phyloP scores from a whole-genome alignment of 2,329 filamentous ascomycete species.

The Colletotrichum trifolii region DNA sequence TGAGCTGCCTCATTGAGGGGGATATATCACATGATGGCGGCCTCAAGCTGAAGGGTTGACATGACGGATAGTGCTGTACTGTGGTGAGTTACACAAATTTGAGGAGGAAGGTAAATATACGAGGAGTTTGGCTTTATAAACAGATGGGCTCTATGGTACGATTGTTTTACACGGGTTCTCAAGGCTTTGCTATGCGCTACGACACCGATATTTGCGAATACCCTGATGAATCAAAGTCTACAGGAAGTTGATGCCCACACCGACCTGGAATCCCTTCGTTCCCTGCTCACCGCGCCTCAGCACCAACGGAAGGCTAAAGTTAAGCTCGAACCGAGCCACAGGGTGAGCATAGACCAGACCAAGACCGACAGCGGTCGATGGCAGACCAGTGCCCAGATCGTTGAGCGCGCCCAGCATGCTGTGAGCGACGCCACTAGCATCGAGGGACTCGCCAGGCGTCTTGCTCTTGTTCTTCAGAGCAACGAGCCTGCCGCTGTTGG shows the following conservation, averaged over 20 bases:
- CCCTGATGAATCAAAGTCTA: conserved; percentile 54
- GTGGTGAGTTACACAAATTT: too few relatives aligned
- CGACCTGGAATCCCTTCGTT: conserved; percentile 91
- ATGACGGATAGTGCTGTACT: too few relatives aligned
- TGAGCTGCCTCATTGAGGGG: too few relatives aligned
- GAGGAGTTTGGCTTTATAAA: too few relatives aligned
- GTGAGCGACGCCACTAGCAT: conserved; percentile 58
- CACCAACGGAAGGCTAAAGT: conserved; percentile 90
- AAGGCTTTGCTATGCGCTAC: not conserved
- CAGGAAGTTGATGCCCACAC: conserved; percentile 96
- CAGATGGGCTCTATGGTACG: conserved; percentile 8
- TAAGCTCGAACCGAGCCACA: conserved; percentile 92
- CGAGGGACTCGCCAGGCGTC: conserved; percentile 51
- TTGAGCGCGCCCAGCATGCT: conserved; percentile 71
- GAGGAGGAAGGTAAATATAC: too few relatives aligned
- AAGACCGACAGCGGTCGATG: conserved; percentile 86
- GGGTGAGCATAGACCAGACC: conserved; percentile 96
- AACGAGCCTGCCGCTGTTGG: conserved; percentile 88
- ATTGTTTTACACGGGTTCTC: not conserved
- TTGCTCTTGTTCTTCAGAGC: conserved; percentile 73
- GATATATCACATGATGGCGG: too few relatives aligned
- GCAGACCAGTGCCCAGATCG: conserved; percentile 79
- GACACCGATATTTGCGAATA: not conserved
- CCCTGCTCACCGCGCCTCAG: conserved; percentile 85
- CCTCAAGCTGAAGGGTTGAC: too few relatives aligned